Evolutionary conservation across 2,329 filamentous ascomycete genomes (phyloP).

Genomic region (Fusarium vanettenii): DNA sequence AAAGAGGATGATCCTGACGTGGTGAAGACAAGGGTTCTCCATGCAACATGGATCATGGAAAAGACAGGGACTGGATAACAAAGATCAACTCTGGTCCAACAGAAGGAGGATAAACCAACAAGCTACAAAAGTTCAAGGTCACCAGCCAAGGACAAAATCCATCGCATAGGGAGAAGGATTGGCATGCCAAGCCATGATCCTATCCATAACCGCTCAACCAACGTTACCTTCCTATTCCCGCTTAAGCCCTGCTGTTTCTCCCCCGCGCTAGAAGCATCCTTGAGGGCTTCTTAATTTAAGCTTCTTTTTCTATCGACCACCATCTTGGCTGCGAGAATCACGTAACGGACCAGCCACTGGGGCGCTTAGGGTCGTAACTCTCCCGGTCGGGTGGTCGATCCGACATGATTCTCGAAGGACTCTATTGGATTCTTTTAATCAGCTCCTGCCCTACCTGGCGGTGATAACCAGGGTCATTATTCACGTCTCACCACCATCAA

Average conservation of each 20-base stretch:
- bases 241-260: constrained; percentile 2
- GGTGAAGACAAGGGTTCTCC: not conserved
- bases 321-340: not conserved
- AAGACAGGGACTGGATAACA: not conserved
- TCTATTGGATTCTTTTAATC: not conserved
- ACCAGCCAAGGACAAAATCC: not conserved
- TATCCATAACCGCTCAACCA: not conserved
- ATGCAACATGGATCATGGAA: not conserved
- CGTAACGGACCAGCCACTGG: not conserved
- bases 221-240: constrained; percentile 40
- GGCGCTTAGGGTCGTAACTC: not conserved
- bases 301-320: constrained; percentile 25
- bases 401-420: not conserved
- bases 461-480: not conserved
- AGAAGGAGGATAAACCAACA: not conserved
- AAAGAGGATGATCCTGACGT: not conserved
- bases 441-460: not conserved
- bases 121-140: not conserved
- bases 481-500: not conserved
- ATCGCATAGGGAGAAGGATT: not conserved
- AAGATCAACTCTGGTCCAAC: not conserved
- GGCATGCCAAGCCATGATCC: constrained; percentile 15
- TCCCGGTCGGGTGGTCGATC: not conserved
- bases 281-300: constrained; percentile 37
- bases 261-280: constrained; percentile 23